Conservation (phyloP, 371 early-diverging fungal genomes). For the Syncephalastrum monosporum region DNA sequence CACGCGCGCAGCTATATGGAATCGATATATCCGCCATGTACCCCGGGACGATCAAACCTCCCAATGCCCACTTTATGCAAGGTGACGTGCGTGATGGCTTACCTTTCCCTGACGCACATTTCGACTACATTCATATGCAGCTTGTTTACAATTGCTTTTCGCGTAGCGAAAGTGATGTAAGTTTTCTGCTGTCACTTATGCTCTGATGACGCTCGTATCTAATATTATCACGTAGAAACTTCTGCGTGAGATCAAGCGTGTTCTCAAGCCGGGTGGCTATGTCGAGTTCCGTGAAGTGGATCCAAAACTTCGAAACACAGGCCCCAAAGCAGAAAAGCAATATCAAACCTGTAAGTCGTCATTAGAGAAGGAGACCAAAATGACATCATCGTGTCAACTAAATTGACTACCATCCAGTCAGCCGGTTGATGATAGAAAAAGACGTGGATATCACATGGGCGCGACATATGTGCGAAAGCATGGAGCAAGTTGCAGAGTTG, state of each 20-base stretch:
- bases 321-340: slow-evolving; percentile 29
- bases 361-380: too few species aligned
- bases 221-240: not conserved
- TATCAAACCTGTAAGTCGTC: not conserved
- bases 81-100: slow-evolving; percentile 49
- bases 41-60: slow-evolving; percentile 51
- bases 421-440: slow-evolving; percentile 14
- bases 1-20: slow-evolving; percentile 48
- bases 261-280: slow-evolving; percentile 59
- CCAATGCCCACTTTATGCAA: slow-evolving; percentile 45
- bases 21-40: slow-evolving; percentile 56
- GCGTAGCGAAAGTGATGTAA: not conserved
- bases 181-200: too few species aligned
- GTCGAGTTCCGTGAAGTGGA: slow-evolving; percentile 56
- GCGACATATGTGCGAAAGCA: slow-evolving; percentile 16
- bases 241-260: slow-evolving; percentile 22
- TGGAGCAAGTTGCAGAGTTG: slow-evolving; percentile 21
- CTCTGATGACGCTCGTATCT: too few species aligned
- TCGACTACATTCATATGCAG: slow-evolving; percentile 60
- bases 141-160: slow-evolving; percentile 42
- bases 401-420: slow-evolving; percentile 14
- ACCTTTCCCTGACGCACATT: slow-evolving; percentile 50
- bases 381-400: too few species aligned
- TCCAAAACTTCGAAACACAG: slow-evolving; percentile 43
- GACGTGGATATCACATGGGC: slow-evolving; percentile 31